Evolutionary conservation across 148 eudicot genomes (phyloP).

Genomic region (Rhododendron simsii): DNA sequence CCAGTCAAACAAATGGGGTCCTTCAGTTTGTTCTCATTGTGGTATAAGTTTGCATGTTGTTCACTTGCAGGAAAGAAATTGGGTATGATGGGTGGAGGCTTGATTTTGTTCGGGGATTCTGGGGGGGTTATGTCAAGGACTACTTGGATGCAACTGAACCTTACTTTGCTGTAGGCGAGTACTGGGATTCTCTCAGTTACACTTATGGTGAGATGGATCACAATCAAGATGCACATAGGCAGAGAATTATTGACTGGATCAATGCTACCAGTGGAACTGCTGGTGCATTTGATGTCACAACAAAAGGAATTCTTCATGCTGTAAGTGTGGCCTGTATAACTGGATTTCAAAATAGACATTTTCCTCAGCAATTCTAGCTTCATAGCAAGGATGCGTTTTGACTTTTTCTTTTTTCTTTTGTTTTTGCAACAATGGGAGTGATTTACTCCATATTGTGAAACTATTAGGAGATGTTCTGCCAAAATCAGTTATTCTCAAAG

Average conservation of each 20-base stretch:
- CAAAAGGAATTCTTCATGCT: constrained; percentile 95
- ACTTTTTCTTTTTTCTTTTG: neutral
- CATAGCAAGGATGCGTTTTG: neutral
- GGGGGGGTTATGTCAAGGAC: constrained; percentile 99
- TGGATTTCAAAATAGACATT: neutral
- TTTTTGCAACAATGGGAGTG: neutral
- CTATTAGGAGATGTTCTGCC: neutral
- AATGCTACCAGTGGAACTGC: constrained; percentile 87
- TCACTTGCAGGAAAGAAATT: constrained; percentile 70
- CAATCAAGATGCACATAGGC: constrained; percentile 94
- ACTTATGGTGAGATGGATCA: constrained; percentile 88
- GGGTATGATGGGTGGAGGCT: constrained; percentile 99
- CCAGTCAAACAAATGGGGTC: neutral
- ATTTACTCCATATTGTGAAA: neutral
- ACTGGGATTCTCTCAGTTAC: constrained; percentile 97
- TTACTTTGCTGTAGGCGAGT: constrained; percentile 92
- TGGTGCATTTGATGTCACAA: constrained; percentile 98
- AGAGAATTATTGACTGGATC: constrained; percentile 95
- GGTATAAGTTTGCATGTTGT: neutral
- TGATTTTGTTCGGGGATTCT: constrained; percentile 95
- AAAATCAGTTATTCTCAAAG: neutral
- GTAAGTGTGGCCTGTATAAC: constrained; percentile 30
- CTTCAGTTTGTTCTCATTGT: neutral
- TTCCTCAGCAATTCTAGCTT: neutral
- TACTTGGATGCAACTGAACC: constrained; percentile 80